Evolutionary conservation across 2,329 filamentous ascomycete species (phyloP), one percentile per base, ranked within the genome.

Genomic region (Eutypella sp.): DNA sequence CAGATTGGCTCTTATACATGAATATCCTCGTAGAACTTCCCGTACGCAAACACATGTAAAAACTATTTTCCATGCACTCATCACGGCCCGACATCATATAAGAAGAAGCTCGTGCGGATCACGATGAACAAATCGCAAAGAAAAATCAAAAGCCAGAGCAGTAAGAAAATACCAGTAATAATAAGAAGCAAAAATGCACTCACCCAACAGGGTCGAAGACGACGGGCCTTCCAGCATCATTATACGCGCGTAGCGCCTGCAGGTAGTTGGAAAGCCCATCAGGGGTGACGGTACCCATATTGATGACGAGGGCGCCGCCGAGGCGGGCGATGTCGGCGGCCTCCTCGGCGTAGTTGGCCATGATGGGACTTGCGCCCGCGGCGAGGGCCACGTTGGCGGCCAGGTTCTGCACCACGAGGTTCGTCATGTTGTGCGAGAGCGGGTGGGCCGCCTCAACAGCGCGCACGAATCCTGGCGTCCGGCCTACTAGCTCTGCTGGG

Each of bases 381-480:
- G 85, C 81, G 15, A 96, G 76, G 33, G 89, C 89, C 3, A 96
- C 85, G 60, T 95, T 96, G 43, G 93, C 92, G 15, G 91, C 88
- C 59, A 97, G 87, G 68, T 96, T 96, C 60, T 96, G 90, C 19
- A 96, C 92, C 0, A 97, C 92, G 43, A 91, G 76, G 64, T 97
- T 97, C 44, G 93, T 97, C 89, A 97, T 97, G 68, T 96, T 96
- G 69, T 97, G 92, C 42, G 86, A 87, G 19, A 97, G 75, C 0
- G 91, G 90, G 46, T 79, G 84, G 37, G 68, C 73, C 2, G 72
- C 64, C 5, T 79, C 79, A 40, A 96, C 77, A 5, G 74, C 72
- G 48, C 70, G 72, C 37, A 95, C 72, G 16, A 87, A 67, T 34
- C 59, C 58, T 2, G 66, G 63, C 4, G 64, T 61, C 11, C 57